phyloP scores from a whole-genome alignment of 1,284 basidiomycete genomes.

The Naganishia sp. region DNA sequence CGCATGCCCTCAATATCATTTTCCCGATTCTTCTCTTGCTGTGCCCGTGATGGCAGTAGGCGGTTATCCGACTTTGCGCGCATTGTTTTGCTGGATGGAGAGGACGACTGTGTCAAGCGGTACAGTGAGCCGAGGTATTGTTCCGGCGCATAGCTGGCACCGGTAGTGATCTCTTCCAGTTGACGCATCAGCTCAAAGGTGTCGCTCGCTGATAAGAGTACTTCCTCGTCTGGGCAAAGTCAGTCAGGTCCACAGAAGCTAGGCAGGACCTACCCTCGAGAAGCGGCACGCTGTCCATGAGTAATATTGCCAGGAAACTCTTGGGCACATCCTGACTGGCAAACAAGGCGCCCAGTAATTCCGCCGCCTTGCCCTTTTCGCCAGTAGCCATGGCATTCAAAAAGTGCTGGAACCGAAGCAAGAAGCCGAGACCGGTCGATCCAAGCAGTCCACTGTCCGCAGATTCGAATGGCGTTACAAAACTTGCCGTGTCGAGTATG shows the following conservation, averaged over 20 bases:
- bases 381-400: slow-evolving; percentile 51
- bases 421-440: slow-evolving; percentile 47
- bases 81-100: neutral
- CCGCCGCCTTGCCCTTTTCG: slow-evolving; percentile 49
- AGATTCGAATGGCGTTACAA: slow-evolving; percentile 2
- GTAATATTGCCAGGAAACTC: slow-evolving; percentile 53
- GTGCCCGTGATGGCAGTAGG: slow-evolving; percentile 13
- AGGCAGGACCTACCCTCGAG: slow-evolving; percentile 49
- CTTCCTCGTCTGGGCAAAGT: slow-evolving; percentile 45
- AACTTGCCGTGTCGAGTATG: slow-evolving; percentile 7
- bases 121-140: slow-evolving; percentile 44
- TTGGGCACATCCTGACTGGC: slow-evolving; percentile 53
- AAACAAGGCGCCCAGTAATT: slow-evolving; percentile 52
- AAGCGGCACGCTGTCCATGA: slow-evolving; percentile 53
- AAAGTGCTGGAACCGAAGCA: slow-evolving; percentile 57
- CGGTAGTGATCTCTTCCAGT: slow-evolving; percentile 53
- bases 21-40: slow-evolving; percentile 25
- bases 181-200: slow-evolving; percentile 56
- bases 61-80: slow-evolving; percentile 5
- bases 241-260: neutral
- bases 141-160: slow-evolving; percentile 43
- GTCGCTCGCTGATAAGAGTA: slow-evolving; percentile 49
- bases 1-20: slow-evolving; percentile 34
- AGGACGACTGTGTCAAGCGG: slow-evolving; percentile 20
- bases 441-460: slow-evolving; percentile 9